phyloP scores from a whole-genome alignment of 371 early-diverging fungal species.

The Basidiobolus meristosporus region DNA sequence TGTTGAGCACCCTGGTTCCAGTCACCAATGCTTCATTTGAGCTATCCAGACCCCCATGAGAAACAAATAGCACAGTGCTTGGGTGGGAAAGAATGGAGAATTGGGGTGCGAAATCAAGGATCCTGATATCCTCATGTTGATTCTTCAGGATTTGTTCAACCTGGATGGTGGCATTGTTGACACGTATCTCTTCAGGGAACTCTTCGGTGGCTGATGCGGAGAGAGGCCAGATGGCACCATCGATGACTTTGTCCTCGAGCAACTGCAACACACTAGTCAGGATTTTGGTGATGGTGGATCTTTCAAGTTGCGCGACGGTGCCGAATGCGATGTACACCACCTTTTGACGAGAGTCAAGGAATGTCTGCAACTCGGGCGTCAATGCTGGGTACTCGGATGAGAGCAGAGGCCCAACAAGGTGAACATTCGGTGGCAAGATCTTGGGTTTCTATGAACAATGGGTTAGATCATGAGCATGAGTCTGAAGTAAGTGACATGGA shows the following conservation, averaged over 20 bases:
- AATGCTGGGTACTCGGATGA: background rate
- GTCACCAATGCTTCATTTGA: constrained; percentile 10
- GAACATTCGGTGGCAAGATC: background rate
- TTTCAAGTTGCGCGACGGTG: background rate
- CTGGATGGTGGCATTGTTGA: background rate
- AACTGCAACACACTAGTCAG: background rate
- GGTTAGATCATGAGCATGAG: background rate
- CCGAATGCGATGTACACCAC: constrained; percentile 1
- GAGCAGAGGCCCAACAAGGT: constrained; percentile 1
- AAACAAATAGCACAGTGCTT: constrained; percentile 10
- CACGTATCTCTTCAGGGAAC: background rate
- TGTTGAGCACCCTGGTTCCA: constrained; percentile 9
- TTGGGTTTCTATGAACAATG: background rate
- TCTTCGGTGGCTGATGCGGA: background rate
- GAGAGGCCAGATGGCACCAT: constrained; percentile 4
- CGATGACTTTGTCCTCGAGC: background rate
- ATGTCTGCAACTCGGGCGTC: background rate
- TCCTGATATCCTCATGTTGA: background rate
- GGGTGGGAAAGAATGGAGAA: constrained; percentile 14
- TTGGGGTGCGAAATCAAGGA: constrained; percentile 11
- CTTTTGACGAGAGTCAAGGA: background rate
- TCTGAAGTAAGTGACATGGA: no score
- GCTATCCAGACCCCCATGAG: constrained; percentile 15
- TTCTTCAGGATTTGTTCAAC: background rate
- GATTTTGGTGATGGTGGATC: background rate